Base-by-base conservation (phyloP, 164 flowering plant species). In the Tetracentron sinense region DNA sequence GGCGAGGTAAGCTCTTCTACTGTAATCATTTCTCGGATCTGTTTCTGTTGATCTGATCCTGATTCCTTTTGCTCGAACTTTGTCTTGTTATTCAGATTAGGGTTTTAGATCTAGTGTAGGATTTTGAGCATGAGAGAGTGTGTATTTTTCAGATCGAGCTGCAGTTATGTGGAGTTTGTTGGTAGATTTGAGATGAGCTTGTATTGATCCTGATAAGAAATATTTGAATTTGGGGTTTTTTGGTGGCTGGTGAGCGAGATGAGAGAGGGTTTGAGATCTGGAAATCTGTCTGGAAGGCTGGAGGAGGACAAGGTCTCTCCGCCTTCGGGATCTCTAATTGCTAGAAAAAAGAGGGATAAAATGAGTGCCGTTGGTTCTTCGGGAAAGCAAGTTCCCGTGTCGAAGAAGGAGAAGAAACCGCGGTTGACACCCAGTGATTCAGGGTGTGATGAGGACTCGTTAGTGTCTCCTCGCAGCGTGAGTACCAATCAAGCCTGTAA, bases 231-330 rank as follows among this genome's bases (percentile, higher is more conserved):
- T 61, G 62, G 79, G 73, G 58, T 52, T 58, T 60, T 57, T 25
- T 47, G 20, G 51, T n/a, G 60, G 49, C 61, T 61, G 25, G 57
- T 67, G 57, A 7, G 50, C 65, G 19, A 53, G 16, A 86, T 82
- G 88, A 83, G 69, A 52, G 84, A 71, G 58, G 78, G 77, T 7
- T 30, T 61, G 72, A 72, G 82, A 77, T 72, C 76, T 58, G 74
- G 79, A 11, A 65, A 70, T 23, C 57, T 50, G 33, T 46, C 73
- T 5, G 81, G 69, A 72, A 54, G 64, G 53, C 49, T 80, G 65
- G 71, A 78, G 70, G 78, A 81, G 69, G 77, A 73, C 54, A 69
- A 79, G 63, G 81, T 62, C 57, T 74, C 87, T 4, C 75, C 83
- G n/a, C 74, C 87, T 4, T 77, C 83, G 17, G 85, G 81, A 16